Conservation (phyloP, 2,329 filamentous ascomycete genomes). For the Aspergillus puulaauensis region DNA sequence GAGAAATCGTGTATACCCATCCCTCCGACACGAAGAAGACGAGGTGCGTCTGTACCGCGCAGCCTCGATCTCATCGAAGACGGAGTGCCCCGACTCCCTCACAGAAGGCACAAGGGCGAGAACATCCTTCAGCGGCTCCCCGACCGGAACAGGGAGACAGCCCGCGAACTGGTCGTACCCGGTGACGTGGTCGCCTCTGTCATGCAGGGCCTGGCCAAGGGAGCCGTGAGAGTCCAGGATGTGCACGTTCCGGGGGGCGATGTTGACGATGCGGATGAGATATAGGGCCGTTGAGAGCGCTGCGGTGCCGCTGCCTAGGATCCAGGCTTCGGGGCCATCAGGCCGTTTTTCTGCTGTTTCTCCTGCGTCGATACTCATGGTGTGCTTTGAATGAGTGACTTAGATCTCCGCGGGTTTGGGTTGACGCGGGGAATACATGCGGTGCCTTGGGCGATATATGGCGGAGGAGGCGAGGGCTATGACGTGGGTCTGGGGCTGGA, state of each 20-base stretch:
- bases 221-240: conserved; percentile 2
- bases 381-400: no score
- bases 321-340: not conserved
- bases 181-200: conserved; percentile 1
- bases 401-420: no score
- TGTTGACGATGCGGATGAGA: not conserved
- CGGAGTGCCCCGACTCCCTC: not conserved
- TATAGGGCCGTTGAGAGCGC: conserved; percentile 6
- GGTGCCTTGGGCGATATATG: not conserved
- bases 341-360: not conserved
- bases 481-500: not conserved
- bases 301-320: conserved; percentile 5
- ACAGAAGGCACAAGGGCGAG: conserved; percentile 14
- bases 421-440: no score
- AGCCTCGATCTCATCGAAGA: conserved; percentile 10
- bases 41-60: not conserved
- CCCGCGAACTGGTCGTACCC: conserved; percentile 22
- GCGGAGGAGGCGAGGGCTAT: not conserved
- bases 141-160: conserved; percentile 18
- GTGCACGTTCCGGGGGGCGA: not conserved
- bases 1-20: no score
- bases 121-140: conserved; percentile 10
- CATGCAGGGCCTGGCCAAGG: not conserved
- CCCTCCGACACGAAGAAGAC: no score
- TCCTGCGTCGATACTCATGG: no score